Evolutionary conservation across 306 rosid species (phyloP).

Genomic region (Lotus japonicus): DNA sequence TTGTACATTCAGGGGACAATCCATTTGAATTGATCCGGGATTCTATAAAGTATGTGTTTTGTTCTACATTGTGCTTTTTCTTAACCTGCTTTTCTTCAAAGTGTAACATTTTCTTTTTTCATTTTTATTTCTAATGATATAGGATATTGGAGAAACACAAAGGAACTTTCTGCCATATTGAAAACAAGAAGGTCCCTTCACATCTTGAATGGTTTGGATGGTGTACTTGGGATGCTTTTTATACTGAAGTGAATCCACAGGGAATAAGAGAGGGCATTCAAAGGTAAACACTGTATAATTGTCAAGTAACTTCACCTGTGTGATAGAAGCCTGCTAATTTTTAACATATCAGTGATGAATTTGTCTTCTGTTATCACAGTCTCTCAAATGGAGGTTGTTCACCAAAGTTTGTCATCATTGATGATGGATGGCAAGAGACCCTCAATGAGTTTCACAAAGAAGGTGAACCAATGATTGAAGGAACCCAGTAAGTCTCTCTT

Average conservation of each 20-base stretch:
- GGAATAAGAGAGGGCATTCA: constrained; percentile 61
- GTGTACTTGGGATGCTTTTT: constrained; percentile 90
- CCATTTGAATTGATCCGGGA: constrained; percentile 54
- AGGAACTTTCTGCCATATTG: constrained; percentile 47
- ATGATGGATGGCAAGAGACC: constrained; percentile 73
- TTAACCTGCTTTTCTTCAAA: background rate
- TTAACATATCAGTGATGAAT: background rate
- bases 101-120: background rate
- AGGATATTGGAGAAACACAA: constrained; percentile 64
- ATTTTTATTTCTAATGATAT: background rate
- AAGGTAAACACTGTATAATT: constrained; percentile 27
- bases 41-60: constrained; percentile 50
- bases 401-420: constrained; percentile 60
- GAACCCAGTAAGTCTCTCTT: constrained; percentile 47
- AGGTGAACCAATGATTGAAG: constrained; percentile 45
- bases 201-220: constrained; percentile 79
- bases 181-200: constrained; percentile 53
- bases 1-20: constrained; percentile 65
- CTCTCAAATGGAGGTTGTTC: constrained; percentile 50
- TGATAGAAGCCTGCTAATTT: no score
- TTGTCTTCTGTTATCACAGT: constrained; percentile 19
- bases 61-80: background rate
- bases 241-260: constrained; percentile 46
- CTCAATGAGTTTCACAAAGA: constrained; percentile 43
- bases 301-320: constrained; percentile 4